Conservation (phyloP, 1,284 basidiomycete genomes). For the Fomitopsis schrenkii region DNA sequence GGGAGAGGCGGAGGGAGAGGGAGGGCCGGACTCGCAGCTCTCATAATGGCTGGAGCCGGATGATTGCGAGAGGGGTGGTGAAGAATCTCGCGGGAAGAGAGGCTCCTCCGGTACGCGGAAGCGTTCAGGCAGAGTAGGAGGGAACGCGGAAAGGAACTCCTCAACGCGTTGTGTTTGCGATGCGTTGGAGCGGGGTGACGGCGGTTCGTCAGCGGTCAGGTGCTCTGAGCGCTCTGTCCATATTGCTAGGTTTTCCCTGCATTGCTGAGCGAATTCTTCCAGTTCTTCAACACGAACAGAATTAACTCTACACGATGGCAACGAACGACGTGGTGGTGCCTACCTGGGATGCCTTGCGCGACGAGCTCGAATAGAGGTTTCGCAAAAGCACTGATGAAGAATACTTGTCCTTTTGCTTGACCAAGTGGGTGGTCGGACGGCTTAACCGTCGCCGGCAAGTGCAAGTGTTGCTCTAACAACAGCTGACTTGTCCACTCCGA, state of each 20-base stretch:
- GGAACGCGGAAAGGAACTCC: slow-evolving; percentile 56
- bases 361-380: slow-evolving; percentile 80
- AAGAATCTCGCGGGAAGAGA: slow-evolving; percentile 10
- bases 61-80: slow-evolving; percentile 12
- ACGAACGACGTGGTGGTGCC: background rate
- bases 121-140: slow-evolving; percentile 49
- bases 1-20: slow-evolving; percentile 18
- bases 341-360: slow-evolving; percentile 70
- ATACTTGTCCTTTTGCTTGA: slow-evolving; percentile 86
- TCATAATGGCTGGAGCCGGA: slow-evolving; percentile 24
- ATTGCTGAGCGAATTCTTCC: slow-evolving; percentile 56
- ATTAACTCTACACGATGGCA: background rate
- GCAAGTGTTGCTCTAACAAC: slow-evolving; percentile 72
- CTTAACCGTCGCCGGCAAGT: slow-evolving; percentile 71
- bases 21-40: slow-evolving; percentile 25
- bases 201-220: slow-evolving; percentile 24
- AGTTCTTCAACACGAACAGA: slow-evolving; percentile 44
- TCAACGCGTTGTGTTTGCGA: slow-evolving; percentile 39
- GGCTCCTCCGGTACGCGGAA: slow-evolving; percentile 20
- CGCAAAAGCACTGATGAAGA: slow-evolving; percentile 81
- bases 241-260: slow-evolving; percentile 56
- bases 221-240: slow-evolving; percentile 57
- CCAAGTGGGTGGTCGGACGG: slow-evolving; percentile 60
- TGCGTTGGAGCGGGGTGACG: slow-evolving; percentile 10
- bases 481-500: slow-evolving; percentile 90